These are phyloP conservation scores for Termitomyces eurrhizus DNA, from an alignment of 768 basidiomycete species.

Conservation along the genomic window DNA sequence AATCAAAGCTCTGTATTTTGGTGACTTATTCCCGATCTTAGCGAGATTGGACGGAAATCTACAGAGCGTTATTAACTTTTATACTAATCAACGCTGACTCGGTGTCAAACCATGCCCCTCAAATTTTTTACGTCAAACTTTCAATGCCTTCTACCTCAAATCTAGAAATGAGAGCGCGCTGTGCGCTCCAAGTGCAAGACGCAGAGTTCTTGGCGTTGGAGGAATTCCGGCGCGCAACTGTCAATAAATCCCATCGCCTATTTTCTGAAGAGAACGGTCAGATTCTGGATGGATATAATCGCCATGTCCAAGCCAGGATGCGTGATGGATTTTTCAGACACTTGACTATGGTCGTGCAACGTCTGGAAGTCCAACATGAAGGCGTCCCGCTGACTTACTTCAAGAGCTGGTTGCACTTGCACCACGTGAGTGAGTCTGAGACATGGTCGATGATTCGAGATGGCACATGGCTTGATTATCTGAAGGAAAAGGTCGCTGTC, in stretches of 20 bases:
- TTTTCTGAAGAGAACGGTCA: conserved; percentile 7
- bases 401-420: conserved; percentile 7
- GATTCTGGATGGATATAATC: conserved; percentile 5
- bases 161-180: conserved; percentile 2
- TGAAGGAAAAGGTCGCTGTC: conserved; percentile 6
- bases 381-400: conserved; percentile 4
- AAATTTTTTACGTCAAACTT: conserved; percentile 5
- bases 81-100: neutral
- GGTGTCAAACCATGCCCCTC: neutral
- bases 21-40: neutral
- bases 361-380: conserved; percentile 6
- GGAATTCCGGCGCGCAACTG: conserved; percentile 11
- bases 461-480: conserved; percentile 2
- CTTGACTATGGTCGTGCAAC: conserved; percentile 5
- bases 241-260: conserved; percentile 7
- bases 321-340: neutral
- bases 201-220: conserved; percentile 6
- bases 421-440: neutral
- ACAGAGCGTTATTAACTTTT: conserved; percentile 1
- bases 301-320: neutral
- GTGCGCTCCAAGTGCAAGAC: conserved; percentile 2
- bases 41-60: conserved; percentile 9
- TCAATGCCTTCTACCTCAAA: conserved; percentile 4
- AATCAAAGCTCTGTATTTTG: neutral
- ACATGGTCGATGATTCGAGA: neutral